Evolutionary conservation across 768 basidiomycete genomes (phyloP).

Genomic region (Boletus patriciae): DNA sequence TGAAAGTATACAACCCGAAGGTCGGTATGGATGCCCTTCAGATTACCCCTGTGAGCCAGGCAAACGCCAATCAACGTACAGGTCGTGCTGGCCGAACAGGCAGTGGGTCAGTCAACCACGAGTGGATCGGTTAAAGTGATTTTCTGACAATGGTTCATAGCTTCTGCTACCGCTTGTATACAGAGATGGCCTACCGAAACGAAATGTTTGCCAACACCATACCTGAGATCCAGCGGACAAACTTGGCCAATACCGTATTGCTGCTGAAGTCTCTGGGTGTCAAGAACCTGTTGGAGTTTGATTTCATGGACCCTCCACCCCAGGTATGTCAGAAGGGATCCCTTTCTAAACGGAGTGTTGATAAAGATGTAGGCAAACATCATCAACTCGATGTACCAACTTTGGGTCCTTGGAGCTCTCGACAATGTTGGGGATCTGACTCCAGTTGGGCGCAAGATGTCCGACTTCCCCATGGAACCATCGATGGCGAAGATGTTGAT

Average conservation of each 20-base stretch:
- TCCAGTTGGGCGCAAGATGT: conserved; percentile 91
- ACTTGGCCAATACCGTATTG: conserved; percentile 94
- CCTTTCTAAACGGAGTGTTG: background rate
- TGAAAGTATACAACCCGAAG: conserved; percentile 98
- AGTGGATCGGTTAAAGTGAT: background rate
- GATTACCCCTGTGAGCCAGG: conserved; percentile 98
- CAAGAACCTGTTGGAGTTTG: conserved; percentile 95
- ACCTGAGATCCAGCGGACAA: conserved; percentile 97
- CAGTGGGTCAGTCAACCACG: conserved; percentile 63
- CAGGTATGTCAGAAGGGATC: conserved; percentile 51
- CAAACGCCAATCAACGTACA: conserved; percentile 94
- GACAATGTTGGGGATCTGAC: conserved; percentile 98
- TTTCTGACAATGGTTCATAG: conserved; percentile 39
- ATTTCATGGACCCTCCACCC: conserved; percentile 99
- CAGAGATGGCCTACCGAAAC: conserved; percentile 95
- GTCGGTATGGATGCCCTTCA: conserved; percentile 99
- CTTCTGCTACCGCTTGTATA: conserved; percentile 95
- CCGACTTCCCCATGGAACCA: conserved; percentile 99
- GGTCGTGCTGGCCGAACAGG: conserved; percentile 97
- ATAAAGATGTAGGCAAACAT: conserved; percentile 73
- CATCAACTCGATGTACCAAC: conserved; percentile 98
- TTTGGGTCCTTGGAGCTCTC: conserved; percentile 97
- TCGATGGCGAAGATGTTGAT: conserved; percentile 99
- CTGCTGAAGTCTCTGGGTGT: conserved; percentile 95
- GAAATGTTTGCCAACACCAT: conserved; percentile 96